Percentiles rank a stretch among this genome's conserved stretches.
Evolutionary conservation across 495 filamentous ascomycete species (phyloP).

Genomic region (Penicillium alfredii): DNA sequence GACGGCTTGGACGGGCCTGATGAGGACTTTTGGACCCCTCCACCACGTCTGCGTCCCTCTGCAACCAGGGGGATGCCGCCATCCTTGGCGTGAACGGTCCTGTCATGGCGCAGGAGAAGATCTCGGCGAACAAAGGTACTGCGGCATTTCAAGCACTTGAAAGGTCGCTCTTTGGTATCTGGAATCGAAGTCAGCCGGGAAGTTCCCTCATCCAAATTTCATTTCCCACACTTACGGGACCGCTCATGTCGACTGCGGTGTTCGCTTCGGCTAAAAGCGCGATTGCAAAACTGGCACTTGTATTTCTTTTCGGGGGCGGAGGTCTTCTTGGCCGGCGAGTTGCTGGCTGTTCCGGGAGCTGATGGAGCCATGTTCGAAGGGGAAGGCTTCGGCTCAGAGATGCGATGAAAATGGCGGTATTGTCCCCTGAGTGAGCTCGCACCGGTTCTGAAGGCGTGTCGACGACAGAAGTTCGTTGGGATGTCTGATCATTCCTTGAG

Average conservation of each 20-base stretch:
- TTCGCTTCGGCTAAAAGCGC: conserved; percentile 95
- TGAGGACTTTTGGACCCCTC: conserved; percentile 53
- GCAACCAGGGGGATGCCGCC: conserved; percentile 91
- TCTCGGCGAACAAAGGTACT: conserved; percentile 98
- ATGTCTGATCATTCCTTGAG: conserved; percentile 48
- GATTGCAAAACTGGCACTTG: conserved; percentile 97
- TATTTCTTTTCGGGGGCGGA: conserved; percentile 89
- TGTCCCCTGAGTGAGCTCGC: conserved; percentile 48
- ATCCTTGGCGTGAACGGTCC: conserved; percentile 98
- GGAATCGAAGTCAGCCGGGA: conserved; percentile 15
- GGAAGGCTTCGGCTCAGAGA: conserved; percentile 41
- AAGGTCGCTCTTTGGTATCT: conserved; percentile 98
- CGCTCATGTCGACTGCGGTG: conserved; percentile 95
- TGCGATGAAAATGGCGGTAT: conserved; percentile 41
- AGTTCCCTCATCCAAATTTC: not conserved
- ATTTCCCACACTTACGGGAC: conserved; percentile 73
- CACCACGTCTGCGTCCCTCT: conserved; percentile 83
- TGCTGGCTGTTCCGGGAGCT: conserved; percentile 62
- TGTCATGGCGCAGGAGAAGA: conserved; percentile 91
- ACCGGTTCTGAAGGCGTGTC: conserved; percentile 46
- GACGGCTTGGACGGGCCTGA: conserved; percentile 73
- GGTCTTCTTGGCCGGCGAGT: conserved; percentile 52
- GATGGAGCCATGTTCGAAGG: conserved; percentile 41
- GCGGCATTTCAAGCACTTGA: conserved; percentile 96
- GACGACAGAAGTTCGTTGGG: conserved; percentile 42